These are phyloP conservation scores for Paramyrothecium roridum DNA, from an alignment of 2,329 filamentous ascomycete species.

Conservation along the genomic window DNA sequence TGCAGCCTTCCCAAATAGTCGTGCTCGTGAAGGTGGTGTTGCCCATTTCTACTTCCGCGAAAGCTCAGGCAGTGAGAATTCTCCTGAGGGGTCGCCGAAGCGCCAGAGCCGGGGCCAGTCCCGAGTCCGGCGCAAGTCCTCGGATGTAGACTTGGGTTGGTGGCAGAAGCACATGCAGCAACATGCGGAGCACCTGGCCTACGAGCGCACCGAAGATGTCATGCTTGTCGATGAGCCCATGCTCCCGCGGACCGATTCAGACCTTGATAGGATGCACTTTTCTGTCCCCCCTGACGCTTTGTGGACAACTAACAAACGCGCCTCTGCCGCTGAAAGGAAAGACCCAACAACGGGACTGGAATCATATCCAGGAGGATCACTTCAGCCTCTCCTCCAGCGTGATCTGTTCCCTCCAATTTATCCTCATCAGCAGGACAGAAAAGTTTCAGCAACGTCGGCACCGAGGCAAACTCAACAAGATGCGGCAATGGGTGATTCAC, in stretches of 20 bases:
- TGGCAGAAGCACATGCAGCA: slow-evolving; percentile 79
- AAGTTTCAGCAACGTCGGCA: slow-evolving; percentile 18
- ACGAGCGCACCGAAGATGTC: slow-evolving; percentile 32
- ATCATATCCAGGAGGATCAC: slow-evolving; percentile 20
- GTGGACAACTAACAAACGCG: slow-evolving; percentile 33
- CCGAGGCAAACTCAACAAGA: slow-evolving; percentile 13
- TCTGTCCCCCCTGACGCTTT: slow-evolving; percentile 34
- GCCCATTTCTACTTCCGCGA: slow-evolving; percentile 68
- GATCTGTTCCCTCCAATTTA: slow-evolving; percentile 15
- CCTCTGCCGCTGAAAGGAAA: slow-evolving; percentile 17
- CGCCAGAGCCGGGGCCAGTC: slow-evolving; percentile 6
- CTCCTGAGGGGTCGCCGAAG: slow-evolving; percentile 30
- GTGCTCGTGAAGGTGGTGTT: slow-evolving; percentile 65
- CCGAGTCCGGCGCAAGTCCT: slow-evolving; percentile 54
- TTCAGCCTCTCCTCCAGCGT: slow-evolving; percentile 18
- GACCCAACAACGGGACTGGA: slow-evolving; percentile 20
- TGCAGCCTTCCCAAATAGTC: slow-evolving; percentile 72
- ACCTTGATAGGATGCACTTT: slow-evolving; percentile 40
- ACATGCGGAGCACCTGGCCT: slow-evolving; percentile 64
- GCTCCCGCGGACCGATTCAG: slow-evolving; percentile 34
- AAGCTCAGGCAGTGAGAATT: slow-evolving; percentile 56
- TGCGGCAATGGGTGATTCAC: slow-evolving; percentile 8
- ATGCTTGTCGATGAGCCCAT: slow-evolving; percentile 22
- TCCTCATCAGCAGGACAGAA: slow-evolving; percentile 17
- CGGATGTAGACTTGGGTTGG: slow-evolving; percentile 63